Evolutionary conservation across 352 stramenopile species (phyloP).

Genomic region (Phytophthora melonis): DNA sequence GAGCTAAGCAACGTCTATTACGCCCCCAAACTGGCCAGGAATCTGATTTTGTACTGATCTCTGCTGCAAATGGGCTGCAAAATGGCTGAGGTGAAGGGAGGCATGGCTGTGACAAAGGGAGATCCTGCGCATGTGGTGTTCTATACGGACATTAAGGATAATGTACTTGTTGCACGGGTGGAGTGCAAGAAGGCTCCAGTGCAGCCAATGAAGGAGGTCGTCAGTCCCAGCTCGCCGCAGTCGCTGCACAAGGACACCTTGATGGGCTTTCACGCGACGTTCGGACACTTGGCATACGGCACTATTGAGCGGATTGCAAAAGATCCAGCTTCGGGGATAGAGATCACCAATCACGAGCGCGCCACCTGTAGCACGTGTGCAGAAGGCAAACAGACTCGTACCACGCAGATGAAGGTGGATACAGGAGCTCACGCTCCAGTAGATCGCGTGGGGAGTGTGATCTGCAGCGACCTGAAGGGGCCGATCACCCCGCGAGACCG

Average conservation of each 20-base stretch:
- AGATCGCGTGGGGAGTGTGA: constrained; percentile 16
- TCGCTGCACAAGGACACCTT: constrained; percentile 1
- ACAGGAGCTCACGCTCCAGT: constrained; percentile 16
- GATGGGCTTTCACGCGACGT: constrained; percentile 1
- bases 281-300: constrained; percentile 8
- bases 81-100: neutral
- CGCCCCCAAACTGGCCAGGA: constrained; percentile 11
- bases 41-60: constrained; percentile 9
- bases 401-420: constrained; percentile 2
- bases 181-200: neutral
- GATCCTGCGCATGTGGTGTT: neutral
- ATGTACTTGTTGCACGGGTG: constrained; percentile 2
- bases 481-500: constrained; percentile 14
- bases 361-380: constrained; percentile 11
- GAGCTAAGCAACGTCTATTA: constrained; percentile 16
- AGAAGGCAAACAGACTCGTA: constrained; percentile 21
- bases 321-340: constrained; percentile 8
- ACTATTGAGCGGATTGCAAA: constrained; percentile 15
- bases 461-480: constrained; percentile 26
- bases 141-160: neutral
- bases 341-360: neutral
- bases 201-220: neutral
- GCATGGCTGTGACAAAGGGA: neutral
- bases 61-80: neutral
- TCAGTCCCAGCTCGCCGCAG: too few relatives aligned